Conservation (phyloP, 805 yeast genomes). For the Lachancea thermotolerans region DNA sequence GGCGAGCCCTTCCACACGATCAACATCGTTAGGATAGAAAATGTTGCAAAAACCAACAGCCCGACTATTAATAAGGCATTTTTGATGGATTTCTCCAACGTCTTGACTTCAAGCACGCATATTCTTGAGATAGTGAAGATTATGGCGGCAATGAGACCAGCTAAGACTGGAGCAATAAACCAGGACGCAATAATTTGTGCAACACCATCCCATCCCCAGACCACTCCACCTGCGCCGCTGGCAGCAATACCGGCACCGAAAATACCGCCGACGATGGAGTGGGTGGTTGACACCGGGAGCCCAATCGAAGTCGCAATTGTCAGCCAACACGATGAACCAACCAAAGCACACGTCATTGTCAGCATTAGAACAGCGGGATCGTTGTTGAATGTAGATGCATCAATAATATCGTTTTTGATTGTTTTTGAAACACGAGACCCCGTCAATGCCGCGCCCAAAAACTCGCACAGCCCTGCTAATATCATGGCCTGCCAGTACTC, state of each 20-base stretch:
- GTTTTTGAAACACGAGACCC: slow-evolving; percentile 73
- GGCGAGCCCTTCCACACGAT: slow-evolving; percentile 82
- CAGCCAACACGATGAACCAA: slow-evolving; percentile 69
- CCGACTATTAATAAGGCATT: slow-evolving; percentile 56
- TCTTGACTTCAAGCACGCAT: slow-evolving; percentile 45
- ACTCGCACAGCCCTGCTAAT: slow-evolving; percentile 63
- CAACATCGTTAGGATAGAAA: slow-evolving; percentile 62
- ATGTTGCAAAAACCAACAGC: slow-evolving; percentile 50
- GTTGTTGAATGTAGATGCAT: slow-evolving; percentile 39
- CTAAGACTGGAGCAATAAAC: slow-evolving; percentile 69
- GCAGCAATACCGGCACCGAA: slow-evolving; percentile 74
- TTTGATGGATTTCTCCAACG: slow-evolving; percentile 42
- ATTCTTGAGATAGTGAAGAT: slow-evolving; percentile 55
- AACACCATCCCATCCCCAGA: slow-evolving; percentile 75
- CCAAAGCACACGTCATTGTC: slow-evolving; percentile 67
- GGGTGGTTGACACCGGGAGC: slow-evolving; percentile 79
- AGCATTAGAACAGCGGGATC: slow-evolving; percentile 70
- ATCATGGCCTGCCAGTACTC: slow-evolving; percentile 73
- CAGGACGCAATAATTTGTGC: slow-evolving; percentile 70
- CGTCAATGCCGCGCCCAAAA: slow-evolving; percentile 65
- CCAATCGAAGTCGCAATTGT: slow-evolving; percentile 59
- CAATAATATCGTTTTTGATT: slow-evolving; percentile 57
- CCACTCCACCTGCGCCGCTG: slow-evolving; percentile 50
- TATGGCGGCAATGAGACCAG: slow-evolving; percentile 56
- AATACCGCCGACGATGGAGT: slow-evolving; percentile 69